These are phyloP conservation scores for Niveomyces coronatus DNA, from an alignment of 2,329 filamentous ascomycete species.

Conservation along the genomic window DNA sequence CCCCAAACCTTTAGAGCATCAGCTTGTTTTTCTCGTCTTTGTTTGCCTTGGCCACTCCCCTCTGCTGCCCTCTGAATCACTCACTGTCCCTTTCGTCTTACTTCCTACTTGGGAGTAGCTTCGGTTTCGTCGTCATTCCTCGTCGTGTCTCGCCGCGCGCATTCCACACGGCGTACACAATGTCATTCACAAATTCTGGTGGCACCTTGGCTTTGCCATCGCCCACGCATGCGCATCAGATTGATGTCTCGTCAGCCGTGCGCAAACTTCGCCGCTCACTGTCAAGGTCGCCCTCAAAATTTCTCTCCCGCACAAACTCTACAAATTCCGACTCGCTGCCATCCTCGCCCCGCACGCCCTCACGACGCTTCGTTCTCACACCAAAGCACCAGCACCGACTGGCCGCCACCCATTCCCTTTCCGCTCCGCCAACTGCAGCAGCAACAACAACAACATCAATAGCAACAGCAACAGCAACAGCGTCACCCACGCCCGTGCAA, in stretches of 20 bases:
- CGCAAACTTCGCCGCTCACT: constrained; percentile 77
- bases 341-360: constrained; percentile 41
- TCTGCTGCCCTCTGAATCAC: no score
- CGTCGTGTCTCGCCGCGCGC: constrained; percentile 15
- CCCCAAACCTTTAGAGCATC: not conserved
- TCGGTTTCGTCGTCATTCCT: constrained; percentile 19
- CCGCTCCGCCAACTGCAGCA: constrained; percentile 26
- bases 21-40: no score
- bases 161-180: constrained; percentile 25
- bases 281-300: constrained; percentile 90
- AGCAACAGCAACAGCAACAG: no score
- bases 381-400: constrained; percentile 24
- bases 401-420: constrained; percentile 21
- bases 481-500: no score
- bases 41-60: no score
- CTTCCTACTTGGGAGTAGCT: not conserved
- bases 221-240: constrained; percentile 71
- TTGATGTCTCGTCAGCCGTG: constrained; percentile 73
- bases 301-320: constrained; percentile 45
- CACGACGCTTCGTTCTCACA: constrained; percentile 30
- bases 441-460: constrained; percentile 17
- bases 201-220: constrained; percentile 81
- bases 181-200: constrained; percentile 54
- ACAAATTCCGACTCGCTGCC: constrained; percentile 39
- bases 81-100: not conserved